Conservation (phyloP, 2,329 filamentous ascomycete genomes). For the Claviceps maximensis region DNA sequence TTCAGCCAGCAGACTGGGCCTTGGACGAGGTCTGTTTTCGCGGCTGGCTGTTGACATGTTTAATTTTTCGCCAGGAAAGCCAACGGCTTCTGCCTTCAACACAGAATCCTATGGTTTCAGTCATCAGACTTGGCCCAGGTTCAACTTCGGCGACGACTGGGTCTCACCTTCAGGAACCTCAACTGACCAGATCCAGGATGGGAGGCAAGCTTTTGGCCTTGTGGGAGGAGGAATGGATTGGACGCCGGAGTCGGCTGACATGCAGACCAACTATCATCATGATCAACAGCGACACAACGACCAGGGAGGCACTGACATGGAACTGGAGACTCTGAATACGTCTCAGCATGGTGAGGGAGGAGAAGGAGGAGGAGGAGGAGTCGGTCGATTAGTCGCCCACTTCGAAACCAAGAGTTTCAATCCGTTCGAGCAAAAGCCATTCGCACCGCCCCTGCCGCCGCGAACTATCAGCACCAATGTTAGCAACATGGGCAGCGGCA, state of each 20-base stretch:
- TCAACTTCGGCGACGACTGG: slow-evolving; percentile 15
- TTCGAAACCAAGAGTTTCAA: slow-evolving; percentile 24
- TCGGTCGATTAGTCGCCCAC: slow-evolving; percentile 26
- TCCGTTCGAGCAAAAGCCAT: slow-evolving; percentile 23
- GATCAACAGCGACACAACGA: slow-evolving; percentile 7
- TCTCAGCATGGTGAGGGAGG: slow-evolving; percentile 10
- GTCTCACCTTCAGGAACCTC: slow-evolving; percentile 11
- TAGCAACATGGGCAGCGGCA: slow-evolving; percentile 3
- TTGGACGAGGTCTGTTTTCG: slow-evolving; percentile 16
- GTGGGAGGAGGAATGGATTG: slow-evolving; percentile 25
- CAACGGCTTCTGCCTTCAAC: slow-evolving; percentile 18
- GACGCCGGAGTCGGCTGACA: slow-evolving; percentile 18
- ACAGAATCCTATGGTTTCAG: slow-evolving; percentile 18
- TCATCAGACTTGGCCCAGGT: slow-evolving; percentile 20
- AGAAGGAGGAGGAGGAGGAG: slow-evolving; percentile 11
- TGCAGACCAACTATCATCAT: slow-evolving; percentile 17
- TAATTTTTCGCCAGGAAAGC: slow-evolving; percentile 20
- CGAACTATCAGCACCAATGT: slow-evolving; percentile 17
- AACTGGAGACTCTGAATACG: slow-evolving; percentile 15
- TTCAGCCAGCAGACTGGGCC: slow-evolving; percentile 21
- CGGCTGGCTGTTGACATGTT: slow-evolving; percentile 25
- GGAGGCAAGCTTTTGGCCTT: slow-evolving; percentile 14
- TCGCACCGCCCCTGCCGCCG: slow-evolving; percentile 23
- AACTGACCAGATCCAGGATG: slow-evolving; percentile 14
- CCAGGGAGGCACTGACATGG: slow-evolving; percentile 11